Percentiles rank a stretch among this genome's conserved stretches.
phyloP scores from a whole-genome alignment of 345 rosid species.

The Balakata baccata region DNA sequence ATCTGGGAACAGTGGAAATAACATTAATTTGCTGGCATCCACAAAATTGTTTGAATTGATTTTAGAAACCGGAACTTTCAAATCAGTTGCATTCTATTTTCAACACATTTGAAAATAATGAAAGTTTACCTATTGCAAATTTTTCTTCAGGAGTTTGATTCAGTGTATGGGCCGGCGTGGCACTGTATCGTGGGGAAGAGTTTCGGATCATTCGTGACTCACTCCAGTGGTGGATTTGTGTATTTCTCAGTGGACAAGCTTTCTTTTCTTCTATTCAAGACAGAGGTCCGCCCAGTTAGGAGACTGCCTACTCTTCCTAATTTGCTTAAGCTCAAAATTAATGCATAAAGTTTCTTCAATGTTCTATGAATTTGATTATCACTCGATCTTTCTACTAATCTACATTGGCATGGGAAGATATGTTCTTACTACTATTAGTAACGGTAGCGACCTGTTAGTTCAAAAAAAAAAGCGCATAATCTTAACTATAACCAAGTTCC shows the following conservation, averaged over 20 bases:
- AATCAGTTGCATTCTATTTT: neutral
- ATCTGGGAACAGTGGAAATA: neutral
- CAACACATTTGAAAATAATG: too few relatives aligned
- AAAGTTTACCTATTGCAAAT: too few relatives aligned
- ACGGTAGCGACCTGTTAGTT: too few relatives aligned
- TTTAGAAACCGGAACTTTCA: neutral
- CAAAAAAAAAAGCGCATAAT: too few relatives aligned
- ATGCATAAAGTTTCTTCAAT: conserved; percentile 5
- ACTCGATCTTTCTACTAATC: neutral
- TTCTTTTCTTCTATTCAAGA: conserved; percentile 60
- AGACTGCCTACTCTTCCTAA: conserved; percentile 17
- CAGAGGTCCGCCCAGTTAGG: conserved; percentile 43
- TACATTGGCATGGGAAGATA: neutral
- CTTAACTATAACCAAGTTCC: neutral
- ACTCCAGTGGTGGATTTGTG: conserved; percentile 39
- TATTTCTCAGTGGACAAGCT: conserved; percentile 43
- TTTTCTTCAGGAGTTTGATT: conserved; percentile 36
- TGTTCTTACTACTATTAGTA: too few relatives aligned
- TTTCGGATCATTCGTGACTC: conserved; percentile 46
- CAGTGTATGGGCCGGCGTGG: conserved; percentile 45
- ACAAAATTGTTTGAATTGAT: neutral
- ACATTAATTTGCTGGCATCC: neutral
- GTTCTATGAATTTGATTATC: neutral
- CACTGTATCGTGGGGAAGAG: conserved; percentile 51
- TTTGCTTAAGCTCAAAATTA: conserved; percentile 7